These are phyloP conservation scores for Aspergillus intermedius DNA, from an alignment of 2,329 filamentous ascomycete species.

Conservation along the genomic window DNA sequence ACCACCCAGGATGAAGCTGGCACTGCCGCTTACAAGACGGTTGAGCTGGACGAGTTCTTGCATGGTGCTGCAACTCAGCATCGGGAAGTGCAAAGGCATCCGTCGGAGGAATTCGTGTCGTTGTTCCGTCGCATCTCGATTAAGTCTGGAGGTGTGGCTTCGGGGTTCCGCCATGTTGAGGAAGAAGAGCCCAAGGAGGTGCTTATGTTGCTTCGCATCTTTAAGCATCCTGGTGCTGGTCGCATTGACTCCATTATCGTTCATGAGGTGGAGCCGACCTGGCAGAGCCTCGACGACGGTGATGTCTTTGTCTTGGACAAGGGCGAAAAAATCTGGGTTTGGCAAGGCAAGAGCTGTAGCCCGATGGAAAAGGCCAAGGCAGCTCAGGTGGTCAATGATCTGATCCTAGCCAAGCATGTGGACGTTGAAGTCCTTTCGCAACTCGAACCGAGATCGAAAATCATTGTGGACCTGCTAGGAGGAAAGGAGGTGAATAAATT, in stretches of 20 bases:
- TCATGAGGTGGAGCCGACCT: conserved; percentile 57
- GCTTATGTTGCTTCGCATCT: conserved; percentile 54
- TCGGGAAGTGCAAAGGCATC: conserved; percentile 55
- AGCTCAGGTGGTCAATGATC: conserved; percentile 56
- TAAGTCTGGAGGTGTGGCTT: conserved; percentile 53
- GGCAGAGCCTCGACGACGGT: conserved; percentile 57
- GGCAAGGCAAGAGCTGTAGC: conserved; percentile 60
- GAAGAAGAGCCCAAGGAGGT: conserved; percentile 40
- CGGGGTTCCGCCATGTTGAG: conserved; percentile 60
- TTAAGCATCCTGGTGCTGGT: conserved; percentile 50
- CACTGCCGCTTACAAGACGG: conserved; percentile 63
- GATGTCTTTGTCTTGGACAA: conserved; percentile 62
- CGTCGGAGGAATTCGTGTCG: conserved; percentile 54
- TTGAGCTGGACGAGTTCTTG: conserved; percentile 63
- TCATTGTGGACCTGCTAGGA: conserved; percentile 53
- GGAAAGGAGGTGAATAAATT: conserved; percentile 40
- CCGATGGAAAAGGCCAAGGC: conserved; percentile 65
- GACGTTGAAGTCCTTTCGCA: conserved; percentile 62
- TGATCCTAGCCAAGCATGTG: conserved; percentile 54
- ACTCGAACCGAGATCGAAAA: conserved; percentile 43
- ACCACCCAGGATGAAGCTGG: conserved; percentile 64
- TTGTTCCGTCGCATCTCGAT: conserved; percentile 58
- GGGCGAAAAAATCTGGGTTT: conserved; percentile 61
- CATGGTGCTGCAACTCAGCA: conserved; percentile 57
- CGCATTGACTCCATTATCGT: conserved; percentile 51